These are phyloP conservation scores for Fraxinus nigra DNA, from an alignment of 305 asterid species.

Conservation along the genomic window DNA sequence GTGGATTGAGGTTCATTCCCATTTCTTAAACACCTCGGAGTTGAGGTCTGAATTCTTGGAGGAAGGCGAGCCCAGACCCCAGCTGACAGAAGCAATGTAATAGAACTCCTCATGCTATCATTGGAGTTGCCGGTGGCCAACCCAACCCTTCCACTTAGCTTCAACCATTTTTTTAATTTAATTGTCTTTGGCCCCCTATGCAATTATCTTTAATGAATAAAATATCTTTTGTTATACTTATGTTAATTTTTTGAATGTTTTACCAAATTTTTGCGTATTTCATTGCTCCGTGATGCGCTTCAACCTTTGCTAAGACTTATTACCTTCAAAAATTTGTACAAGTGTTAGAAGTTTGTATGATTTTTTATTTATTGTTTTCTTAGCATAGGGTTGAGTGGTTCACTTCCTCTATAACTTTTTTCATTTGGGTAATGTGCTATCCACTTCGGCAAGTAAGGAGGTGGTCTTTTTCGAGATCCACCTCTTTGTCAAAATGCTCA, in stretches of 20 bases:
- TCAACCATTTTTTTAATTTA: no score
- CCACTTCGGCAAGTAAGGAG: not conserved
- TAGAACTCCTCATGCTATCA: not conserved
- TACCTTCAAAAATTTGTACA: not conserved
- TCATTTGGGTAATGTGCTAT: not conserved
- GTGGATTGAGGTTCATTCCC: no score
- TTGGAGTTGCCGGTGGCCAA: no score
- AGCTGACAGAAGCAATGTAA: no score
- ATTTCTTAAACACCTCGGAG: no score
- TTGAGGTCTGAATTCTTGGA: no score
- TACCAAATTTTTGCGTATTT: no score
- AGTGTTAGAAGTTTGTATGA: not conserved
- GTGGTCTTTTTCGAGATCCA: not conserved
- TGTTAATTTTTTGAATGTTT: not conserved
- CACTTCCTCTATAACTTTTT: not conserved
- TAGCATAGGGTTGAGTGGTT: not conserved
- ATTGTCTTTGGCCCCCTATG: not conserved
- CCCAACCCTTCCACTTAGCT: no score
- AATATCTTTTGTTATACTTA: not conserved
- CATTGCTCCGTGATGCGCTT: not conserved
- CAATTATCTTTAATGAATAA: no score
- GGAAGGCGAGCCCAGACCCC: no score
- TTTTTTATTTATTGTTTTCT: not conserved
- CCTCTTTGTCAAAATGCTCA: no score
- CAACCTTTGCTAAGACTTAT: not conserved